phyloP scores from a whole-genome alignment of 1,284 basidiomycete genomes.

The Puccinia novopanici region DNA sequence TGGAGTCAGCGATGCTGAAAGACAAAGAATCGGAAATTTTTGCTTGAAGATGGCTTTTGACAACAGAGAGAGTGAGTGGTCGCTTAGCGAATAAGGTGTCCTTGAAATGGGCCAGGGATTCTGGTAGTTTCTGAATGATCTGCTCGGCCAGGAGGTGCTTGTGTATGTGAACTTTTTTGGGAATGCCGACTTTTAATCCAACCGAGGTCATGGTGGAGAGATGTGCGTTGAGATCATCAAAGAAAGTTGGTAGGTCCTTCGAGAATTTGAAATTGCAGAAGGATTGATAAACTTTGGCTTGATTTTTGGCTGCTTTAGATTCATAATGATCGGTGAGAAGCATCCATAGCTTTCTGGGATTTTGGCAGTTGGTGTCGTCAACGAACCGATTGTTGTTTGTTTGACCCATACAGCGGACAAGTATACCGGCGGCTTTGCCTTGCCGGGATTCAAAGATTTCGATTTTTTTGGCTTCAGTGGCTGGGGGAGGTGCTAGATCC shows the following conservation, averaged over 20 bases:
- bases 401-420: neutral
- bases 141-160: neutral
- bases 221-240: neutral
- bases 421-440: neutral
- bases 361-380: neutral
- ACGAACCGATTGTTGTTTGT: neutral
- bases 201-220: neutral
- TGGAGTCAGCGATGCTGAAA: neutral
- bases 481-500: neutral
- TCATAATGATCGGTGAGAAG: neutral
- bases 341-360: neutral
- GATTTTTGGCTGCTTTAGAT: neutral
- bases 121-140: neutral
- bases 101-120: neutral
- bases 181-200: neutral
- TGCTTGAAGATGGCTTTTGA: neutral
- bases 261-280: neutral
- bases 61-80: neutral
- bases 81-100: neutral
- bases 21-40: neutral
- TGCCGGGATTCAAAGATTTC: neutral
- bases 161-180: neutral
- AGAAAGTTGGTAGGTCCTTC: neutral
- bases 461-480: neutral
- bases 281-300: neutral